These are phyloP conservation scores for Nannochloropsis gaditana DNA, from an alignment of 108 stramenopile species.

Conservation along the genomic window DNA sequence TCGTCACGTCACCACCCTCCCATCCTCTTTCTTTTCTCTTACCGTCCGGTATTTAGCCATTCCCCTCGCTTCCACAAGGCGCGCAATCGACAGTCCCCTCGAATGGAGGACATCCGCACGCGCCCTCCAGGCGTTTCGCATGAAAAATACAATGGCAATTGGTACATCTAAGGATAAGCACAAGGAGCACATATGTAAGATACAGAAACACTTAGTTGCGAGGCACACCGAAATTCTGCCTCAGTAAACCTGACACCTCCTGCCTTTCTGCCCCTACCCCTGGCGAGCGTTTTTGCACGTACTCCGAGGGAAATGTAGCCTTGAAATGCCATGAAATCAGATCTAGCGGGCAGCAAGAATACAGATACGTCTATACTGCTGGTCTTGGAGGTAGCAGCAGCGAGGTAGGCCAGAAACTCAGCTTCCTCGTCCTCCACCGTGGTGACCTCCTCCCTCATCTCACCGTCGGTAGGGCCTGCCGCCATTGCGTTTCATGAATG, in stretches of 20 bases:
- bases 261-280: not conserved
- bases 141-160: not conserved
- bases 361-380: not conserved
- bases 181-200: not conserved
- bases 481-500: no score
- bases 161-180: not conserved
- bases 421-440: not conserved
- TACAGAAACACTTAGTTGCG: no score
- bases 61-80: not conserved
- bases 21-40: not conserved
- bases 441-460: not conserved
- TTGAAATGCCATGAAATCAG: constrained; percentile 1
- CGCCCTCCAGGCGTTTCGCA: not conserved
- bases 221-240: no score
- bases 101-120: not conserved
- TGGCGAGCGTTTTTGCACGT: not conserved
- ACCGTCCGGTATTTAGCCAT: not conserved
- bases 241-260: no score
- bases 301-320: not conserved
- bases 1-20: not conserved
- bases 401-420: constrained; percentile 6
- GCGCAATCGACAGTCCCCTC: constrained; percentile 9
- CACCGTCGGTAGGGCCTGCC: no score
- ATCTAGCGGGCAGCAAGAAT: not conserved
- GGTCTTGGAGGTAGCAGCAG: not conserved